phyloP scores from a whole-genome alignment of 192 early-diverging fungal genomes.

The Paraglomus brasilianum region DNA sequence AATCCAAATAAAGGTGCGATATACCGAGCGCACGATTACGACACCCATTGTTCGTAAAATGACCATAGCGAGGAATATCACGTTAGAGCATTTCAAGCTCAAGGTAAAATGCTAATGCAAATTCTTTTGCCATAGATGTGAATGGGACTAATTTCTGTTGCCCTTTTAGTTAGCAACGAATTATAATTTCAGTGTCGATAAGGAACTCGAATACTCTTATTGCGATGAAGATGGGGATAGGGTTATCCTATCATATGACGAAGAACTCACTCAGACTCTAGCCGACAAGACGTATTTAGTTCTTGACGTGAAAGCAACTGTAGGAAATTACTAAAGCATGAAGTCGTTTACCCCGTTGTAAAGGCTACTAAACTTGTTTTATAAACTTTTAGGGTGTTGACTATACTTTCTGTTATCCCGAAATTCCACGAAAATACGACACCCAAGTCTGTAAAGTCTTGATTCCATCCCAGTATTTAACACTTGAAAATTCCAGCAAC shows the following conservation, averaged over 20 bases:
- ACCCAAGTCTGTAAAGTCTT: neutral
- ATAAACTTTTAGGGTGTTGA: neutral
- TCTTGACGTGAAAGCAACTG: conserved; percentile 10
- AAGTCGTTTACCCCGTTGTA: no score
- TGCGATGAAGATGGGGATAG: conserved; percentile 10
- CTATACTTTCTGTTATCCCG: neutral
- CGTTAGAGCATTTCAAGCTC: conserved; percentile 4
- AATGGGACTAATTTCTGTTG: neutral
- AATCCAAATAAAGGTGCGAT: conserved; percentile 10
- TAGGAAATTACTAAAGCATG: no score
- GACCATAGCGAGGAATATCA: neutral
- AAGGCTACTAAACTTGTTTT: no score
- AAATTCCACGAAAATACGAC: neutral
- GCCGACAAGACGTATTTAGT: neutral
- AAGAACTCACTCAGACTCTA: neutral
- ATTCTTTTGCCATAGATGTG: neutral
- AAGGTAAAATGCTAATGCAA: conserved; percentile 1
- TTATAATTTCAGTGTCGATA: neutral
- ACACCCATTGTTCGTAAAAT: conserved; percentile 1
- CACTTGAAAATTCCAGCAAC: neutral
- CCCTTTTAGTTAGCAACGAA: neutral
- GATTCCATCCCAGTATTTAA: neutral
- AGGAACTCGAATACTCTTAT: neutral
- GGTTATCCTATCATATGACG: conserved; percentile 8
- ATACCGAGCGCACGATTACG: neutral